phyloP scores from a whole-genome alignment of 192 early-diverging fungal species.

The Mycoemilia scoparia region DNA sequence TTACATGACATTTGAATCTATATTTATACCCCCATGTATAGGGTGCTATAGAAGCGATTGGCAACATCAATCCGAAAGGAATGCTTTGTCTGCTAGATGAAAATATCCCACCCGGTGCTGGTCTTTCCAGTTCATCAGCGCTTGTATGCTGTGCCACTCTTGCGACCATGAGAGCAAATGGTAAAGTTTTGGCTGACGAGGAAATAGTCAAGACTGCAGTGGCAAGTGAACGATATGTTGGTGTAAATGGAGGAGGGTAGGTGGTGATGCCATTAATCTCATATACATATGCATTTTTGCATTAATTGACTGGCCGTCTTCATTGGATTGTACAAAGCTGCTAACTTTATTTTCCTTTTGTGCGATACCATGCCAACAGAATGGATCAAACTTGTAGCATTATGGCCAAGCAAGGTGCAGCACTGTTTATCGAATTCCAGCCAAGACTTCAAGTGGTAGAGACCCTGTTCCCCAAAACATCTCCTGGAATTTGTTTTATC shows the following conservation, averaged over 20 bases:
- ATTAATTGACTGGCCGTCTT: too few species aligned
- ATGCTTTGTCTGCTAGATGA: conserved; percentile 60
- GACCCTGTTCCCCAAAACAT: conserved; percentile 40
- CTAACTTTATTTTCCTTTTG: too few species aligned
- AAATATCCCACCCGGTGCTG: conserved; percentile 62
- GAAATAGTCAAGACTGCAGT: conserved; percentile 47
- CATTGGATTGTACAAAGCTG: too few species aligned
- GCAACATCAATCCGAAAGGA: conserved; percentile 7
- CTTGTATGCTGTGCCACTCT: conserved; percentile 64
- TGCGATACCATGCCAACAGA: too few species aligned
- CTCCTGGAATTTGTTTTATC: conserved; percentile 48
- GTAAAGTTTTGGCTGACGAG: conserved; percentile 4
- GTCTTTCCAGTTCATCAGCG: conserved; percentile 72
- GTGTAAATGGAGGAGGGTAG: conserved; percentile 53
- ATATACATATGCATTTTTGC: too few species aligned
- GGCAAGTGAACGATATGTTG: conserved; percentile 58
- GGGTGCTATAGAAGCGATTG: conserved; percentile 18
- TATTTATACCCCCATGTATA: too few species aligned
- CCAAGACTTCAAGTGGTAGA: conserved; percentile 43
- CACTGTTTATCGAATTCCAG: conserved; percentile 67
- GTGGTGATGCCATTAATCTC: too few species aligned
- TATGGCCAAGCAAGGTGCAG: conserved; percentile 46
- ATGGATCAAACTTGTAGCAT: conserved; percentile 91
- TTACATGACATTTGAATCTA: too few species aligned
- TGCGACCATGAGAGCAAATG: conserved; percentile 32